Percentiles rank a stretch among this genome's conserved stretches.
Conservation (phyloP, 148 eudicot genomes). For the Chenopodium berlandieri region DNA sequence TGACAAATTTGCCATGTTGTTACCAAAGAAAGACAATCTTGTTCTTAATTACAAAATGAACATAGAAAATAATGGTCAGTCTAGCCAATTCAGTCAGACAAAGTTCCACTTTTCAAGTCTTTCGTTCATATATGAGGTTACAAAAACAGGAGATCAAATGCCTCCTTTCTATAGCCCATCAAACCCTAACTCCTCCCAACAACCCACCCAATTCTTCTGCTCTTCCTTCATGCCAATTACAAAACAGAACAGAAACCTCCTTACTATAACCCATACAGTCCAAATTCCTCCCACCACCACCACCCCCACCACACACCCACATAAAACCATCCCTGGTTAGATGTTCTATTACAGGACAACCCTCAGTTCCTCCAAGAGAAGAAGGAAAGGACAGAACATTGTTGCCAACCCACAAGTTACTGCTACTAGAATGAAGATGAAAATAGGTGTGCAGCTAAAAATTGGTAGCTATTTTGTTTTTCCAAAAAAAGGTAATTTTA, state of each 20-base stretch:
- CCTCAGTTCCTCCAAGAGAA: background rate
- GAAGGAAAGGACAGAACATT: too few species aligned
- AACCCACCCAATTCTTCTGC: too few species aligned
- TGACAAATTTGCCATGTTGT: background rate
- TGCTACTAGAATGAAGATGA: background rate
- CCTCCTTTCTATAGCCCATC: background rate
- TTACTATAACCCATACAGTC: too few species aligned
- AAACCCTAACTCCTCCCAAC: background rate
- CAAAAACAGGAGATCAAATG: background rate
- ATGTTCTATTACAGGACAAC: background rate
- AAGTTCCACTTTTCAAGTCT: too few species aligned
- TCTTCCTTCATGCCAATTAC: too few species aligned
- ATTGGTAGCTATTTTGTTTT: background rate
- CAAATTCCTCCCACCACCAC: too few species aligned
- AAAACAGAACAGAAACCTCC: too few species aligned
- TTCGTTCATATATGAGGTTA: too few species aligned
- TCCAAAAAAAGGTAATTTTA: background rate
- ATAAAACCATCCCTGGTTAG: too few species aligned
- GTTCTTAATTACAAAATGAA: background rate
- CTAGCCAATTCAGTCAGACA: background rate
- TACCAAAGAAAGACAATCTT: background rate
- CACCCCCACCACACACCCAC: too few species aligned
- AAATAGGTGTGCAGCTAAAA: background rate
- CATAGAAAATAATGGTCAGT: background rate
- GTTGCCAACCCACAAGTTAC: background rate